phyloP scores from a whole-genome alignment of 352 stramenopile species.

The Pythium diclinum region DNA sequence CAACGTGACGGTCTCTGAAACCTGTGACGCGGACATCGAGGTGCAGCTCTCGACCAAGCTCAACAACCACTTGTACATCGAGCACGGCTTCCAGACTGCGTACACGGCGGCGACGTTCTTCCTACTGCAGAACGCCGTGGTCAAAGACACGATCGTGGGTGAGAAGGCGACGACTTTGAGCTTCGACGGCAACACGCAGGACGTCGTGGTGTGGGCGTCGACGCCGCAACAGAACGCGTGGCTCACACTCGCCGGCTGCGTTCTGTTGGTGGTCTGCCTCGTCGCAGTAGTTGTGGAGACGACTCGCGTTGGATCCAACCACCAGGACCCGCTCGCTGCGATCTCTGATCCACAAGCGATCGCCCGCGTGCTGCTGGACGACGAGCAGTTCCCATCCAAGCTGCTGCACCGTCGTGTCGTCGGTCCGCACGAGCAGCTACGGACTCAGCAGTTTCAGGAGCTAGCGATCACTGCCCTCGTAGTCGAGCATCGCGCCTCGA shows the following conservation, averaged over 20 bases:
- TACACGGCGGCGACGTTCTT: slow-evolving; percentile 8
- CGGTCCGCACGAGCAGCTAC: background rate
- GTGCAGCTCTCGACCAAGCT: background rate
- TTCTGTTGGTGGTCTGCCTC: background rate
- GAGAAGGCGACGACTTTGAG: background rate
- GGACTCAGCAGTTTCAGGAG: background rate
- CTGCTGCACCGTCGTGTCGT: background rate
- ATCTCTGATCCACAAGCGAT: background rate
- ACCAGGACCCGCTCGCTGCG: background rate
- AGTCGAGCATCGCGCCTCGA: background rate
- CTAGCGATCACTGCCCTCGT: background rate
- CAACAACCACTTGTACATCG: slow-evolving; percentile 13
- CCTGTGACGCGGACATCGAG: background rate
- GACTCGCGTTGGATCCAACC: background rate
- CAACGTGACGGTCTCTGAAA: background rate
- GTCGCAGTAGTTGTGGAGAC: background rate
- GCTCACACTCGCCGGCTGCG: background rate
- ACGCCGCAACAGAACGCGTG: background rate
- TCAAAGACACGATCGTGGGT: background rate
- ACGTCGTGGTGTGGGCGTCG: background rate
- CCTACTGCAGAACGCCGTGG: slow-evolving; percentile 4
- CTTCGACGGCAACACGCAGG: background rate
- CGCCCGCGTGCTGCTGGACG: background rate
- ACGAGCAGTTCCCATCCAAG: background rate
- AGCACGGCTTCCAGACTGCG: slow-evolving; percentile 1